phyloP scores from a whole-genome alignment of 352 stramenopile species.

The Phytopythium cucurbitacearum region DNA sequence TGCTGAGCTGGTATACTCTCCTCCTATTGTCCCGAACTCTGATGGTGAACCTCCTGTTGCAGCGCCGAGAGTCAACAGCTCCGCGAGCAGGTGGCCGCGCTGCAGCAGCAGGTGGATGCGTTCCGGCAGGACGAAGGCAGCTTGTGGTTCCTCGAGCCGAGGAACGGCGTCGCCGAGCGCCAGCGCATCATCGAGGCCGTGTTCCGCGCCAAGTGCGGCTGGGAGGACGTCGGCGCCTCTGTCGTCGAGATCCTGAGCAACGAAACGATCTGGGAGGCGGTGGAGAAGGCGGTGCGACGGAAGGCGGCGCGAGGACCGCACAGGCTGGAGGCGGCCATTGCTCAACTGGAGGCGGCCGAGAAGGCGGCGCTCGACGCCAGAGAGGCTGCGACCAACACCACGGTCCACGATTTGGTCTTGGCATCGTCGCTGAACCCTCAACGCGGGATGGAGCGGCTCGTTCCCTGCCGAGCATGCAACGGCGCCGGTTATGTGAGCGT shows the following conservation, averaged over 20 bases:
- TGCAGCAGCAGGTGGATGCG: conserved; percentile 38
- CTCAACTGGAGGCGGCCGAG: conserved; percentile 20
- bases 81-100: conserved; percentile 34
- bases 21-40: too few relatives aligned
- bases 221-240: conserved; percentile 47
- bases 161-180: conserved; percentile 36
- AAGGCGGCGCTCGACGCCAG: conserved; percentile 8
- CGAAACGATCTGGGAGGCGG: conserved; percentile 52
- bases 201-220: conserved; percentile 44
- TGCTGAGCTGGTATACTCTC: background rate
- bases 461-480: conserved; percentile 47
- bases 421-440: too few relatives aligned
- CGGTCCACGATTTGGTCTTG: too few relatives aligned
- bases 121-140: conserved; percentile 19
- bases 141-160: conserved; percentile 38
- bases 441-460: conserved; percentile 23
- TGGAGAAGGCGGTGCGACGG: conserved; percentile 38
- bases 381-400: too few relatives aligned
- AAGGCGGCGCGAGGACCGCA: conserved; percentile 32
- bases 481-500: conserved; percentile 46
- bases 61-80: conserved; percentile 43
- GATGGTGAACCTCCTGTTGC: background rate
- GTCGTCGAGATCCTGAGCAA: conserved; percentile 62
- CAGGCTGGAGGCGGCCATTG: conserved; percentile 43
- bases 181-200: conserved; percentile 57